Base-by-base conservation (phyloP, 2,329 filamentous ascomycete genomes). In the Monosporascus cannonballus region DNA sequence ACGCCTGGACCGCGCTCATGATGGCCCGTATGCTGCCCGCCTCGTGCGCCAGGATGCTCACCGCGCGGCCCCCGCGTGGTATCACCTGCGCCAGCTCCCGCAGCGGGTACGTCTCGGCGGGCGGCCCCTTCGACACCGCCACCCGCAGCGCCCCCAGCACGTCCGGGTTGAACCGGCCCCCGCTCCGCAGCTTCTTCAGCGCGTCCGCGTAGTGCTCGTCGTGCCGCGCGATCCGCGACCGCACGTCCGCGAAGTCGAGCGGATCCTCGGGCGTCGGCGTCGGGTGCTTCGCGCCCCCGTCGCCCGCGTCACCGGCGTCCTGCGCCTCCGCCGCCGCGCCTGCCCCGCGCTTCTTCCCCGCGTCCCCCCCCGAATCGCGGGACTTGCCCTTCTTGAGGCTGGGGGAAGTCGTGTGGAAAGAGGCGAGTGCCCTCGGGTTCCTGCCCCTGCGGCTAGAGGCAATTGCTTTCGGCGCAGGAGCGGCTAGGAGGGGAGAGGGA, bases 11-110 rank as follows among this genome's bases (percentile, higher is more conserved):
- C 34, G 79, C 79, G 61, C 72, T 75, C 73, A 80, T 76, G 69
- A 83, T 76, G 59, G 77, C 72, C 71, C 79, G 78, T 59, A 81
- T 67, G 62, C 75, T 77, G 7, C 58, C 65, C 39, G 58, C 66
- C 59, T 74, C 72, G 59, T 72, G 69, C 45, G 67, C 69, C 2
- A 74, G 59, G 54, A 74, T 63, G 22, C 63, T 67, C 50, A 72
- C 67, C 9, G 64, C 61, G 22, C 72, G 67, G 0, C 71, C 71
- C 44, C 72, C 71, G 8, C 69, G 75, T 50, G 78, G 76, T 22
- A 81, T 74, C 5, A 83, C 71, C 64, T 79, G 74, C 25, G 78
- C 79, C 34, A 83, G 73, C 65, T 83, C 79, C 51, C 73, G 72
- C n/a, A 83, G 73, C 36, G 78, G 76, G 60, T 75, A 80, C 6